Conservation (phyloP, 768 basidiomycete species). For the Naematelia aurantialba region DNA sequence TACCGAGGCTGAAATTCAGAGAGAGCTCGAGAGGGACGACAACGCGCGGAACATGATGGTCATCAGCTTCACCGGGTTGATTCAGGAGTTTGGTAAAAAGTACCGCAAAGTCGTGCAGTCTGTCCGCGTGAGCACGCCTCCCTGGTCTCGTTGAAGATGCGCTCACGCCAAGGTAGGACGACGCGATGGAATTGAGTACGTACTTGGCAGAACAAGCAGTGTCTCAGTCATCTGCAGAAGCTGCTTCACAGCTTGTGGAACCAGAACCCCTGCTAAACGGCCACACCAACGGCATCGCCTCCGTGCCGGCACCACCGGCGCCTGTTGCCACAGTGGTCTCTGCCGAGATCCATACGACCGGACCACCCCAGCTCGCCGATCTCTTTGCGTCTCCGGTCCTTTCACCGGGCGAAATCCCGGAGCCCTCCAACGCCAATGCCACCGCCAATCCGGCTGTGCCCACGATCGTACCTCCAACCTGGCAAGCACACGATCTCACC, state of each 20-base stretch:
- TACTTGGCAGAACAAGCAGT: conserved; percentile 19
- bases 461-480: conserved; percentile 5
- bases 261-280: conserved; percentile 1
- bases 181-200: conserved; percentile 10
- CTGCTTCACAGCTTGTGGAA: conserved; percentile 29
- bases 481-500: conserved; percentile 69
- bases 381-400: background rate
- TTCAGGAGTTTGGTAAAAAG: conserved; percentile 84
- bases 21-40: conserved; percentile 78
- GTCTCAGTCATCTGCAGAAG: conserved; percentile 22
- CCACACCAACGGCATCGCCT: background rate
- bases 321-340: background rate
- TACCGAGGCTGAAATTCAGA: conserved; percentile 71
- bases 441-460: background rate
- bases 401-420: background rate
- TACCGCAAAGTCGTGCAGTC: conserved; percentile 83
- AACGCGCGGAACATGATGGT: conserved; percentile 74
- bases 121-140: conserved; percentile 61
- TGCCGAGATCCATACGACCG: background rate
- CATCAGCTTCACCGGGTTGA: conserved; percentile 82
- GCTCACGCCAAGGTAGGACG: conserved; percentile 11
- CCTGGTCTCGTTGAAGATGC: background rate
- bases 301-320: background rate
- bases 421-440: background rate
- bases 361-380: background rate